phyloP scores from a whole-genome alignment of 148 eudicot genomes.

The Silene conica region DNA sequence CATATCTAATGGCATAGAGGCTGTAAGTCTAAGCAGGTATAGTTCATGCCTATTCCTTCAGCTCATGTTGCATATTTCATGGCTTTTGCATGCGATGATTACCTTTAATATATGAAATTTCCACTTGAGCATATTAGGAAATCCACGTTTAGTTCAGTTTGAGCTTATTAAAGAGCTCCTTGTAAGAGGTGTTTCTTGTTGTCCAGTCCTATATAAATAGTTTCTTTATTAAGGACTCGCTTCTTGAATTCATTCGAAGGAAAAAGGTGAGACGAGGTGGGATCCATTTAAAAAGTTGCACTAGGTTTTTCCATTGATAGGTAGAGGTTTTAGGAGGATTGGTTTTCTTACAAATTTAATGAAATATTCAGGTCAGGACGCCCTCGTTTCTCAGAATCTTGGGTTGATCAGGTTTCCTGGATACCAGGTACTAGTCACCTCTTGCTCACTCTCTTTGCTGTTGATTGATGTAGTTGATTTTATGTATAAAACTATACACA shows the following conservation, averaged over 20 bases:
- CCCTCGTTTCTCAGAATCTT: conserved; percentile 67
- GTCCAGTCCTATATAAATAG: not conserved
- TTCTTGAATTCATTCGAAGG: not conserved
- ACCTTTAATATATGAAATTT: not conserved
- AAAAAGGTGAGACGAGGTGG: not conserved
- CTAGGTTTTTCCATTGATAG: not conserved
- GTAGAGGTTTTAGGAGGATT: not conserved
- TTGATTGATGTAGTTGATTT: not conserved
- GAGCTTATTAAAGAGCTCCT: not conserved
- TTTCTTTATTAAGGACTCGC: not conserved
- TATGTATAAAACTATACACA: not conserved
- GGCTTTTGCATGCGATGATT: not conserved
- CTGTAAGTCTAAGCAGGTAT: conserved; percentile 90
- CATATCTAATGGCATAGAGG: conserved; percentile 84
- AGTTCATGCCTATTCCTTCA: not conserved
- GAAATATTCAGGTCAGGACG: conserved; percentile 74
- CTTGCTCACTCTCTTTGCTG: not conserved
- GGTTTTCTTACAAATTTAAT: not conserved
- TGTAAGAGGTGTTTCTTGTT: not conserved
- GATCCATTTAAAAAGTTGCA: not conserved
- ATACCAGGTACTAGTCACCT: conserved; percentile 49
- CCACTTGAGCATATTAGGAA: not conserved
- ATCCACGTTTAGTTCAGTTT: not conserved
- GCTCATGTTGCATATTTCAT: not conserved
- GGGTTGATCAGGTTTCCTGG: conserved; percentile 97